Conservation (phyloP, 768 basidiomycete genomes). For the Myochromella boudieri region DNA sequence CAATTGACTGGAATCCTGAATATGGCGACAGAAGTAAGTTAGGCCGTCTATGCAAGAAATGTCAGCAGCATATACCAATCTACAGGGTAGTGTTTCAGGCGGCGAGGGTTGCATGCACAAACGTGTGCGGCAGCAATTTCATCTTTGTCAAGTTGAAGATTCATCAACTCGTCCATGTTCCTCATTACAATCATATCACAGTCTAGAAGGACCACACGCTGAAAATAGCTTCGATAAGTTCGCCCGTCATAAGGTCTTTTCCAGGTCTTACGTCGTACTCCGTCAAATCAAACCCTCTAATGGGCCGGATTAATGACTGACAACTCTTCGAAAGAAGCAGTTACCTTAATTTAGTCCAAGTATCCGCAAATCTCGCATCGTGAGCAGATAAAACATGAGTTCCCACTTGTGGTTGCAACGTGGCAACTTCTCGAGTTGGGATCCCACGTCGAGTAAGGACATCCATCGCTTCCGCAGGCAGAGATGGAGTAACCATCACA, state of each 20-base stretch:
- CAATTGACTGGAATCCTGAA: constrained; percentile 91
- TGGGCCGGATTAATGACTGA: neutral
- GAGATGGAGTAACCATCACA: constrained; percentile 67
- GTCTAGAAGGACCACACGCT: constrained; percentile 83
- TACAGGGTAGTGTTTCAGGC: constrained; percentile 78
- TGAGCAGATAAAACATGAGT: constrained; percentile 38
- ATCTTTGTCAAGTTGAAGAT: constrained; percentile 57
- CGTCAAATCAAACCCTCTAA: constrained; percentile 59
- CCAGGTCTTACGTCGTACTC: constrained; percentile 62
- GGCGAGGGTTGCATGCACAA: constrained; percentile 93
- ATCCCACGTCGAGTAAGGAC: constrained; percentile 58
- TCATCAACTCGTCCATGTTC: constrained; percentile 80
- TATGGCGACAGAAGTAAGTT: constrained; percentile 12
- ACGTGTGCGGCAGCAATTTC: constrained; percentile 88
- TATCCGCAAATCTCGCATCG: constrained; percentile 61
- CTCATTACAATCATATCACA: constrained; percentile 82
- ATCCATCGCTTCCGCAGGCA: constrained; percentile 50
- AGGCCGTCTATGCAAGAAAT: too few species aligned
- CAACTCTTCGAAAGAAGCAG: constrained; percentile 2
- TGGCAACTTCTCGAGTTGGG: constrained; percentile 54
- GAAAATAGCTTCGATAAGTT: constrained; percentile 8
- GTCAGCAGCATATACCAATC: constrained; percentile 74
- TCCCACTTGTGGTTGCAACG: constrained; percentile 50
- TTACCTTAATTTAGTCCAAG: constrained; percentile 70
- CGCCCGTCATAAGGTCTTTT: neutral